Evolutionary conservation across 202 grass and related monocot species (phyloP).

Genomic region (Cymbopogon flexuosus): DNA sequence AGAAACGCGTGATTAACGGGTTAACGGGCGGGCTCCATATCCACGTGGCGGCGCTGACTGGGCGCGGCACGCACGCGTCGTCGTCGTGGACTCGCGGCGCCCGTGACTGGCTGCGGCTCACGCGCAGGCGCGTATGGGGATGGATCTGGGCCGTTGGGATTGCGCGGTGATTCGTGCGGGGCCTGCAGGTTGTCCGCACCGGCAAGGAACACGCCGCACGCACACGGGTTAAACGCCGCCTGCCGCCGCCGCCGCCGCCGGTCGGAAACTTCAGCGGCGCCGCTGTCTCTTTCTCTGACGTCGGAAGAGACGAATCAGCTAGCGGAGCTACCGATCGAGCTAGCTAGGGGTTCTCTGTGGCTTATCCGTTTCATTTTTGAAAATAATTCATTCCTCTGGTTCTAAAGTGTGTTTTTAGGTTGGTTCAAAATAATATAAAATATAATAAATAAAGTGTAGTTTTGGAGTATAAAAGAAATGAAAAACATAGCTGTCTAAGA

Average conservation of each 20-base stretch:
- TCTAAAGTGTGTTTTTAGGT: neutral
- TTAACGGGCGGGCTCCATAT: slow-evolving; percentile 5
- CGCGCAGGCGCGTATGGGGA: neutral
- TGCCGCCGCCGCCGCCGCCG: neutral
- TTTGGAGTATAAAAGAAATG: neutral
- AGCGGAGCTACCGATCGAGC: neutral
- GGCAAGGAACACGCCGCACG: neutral
- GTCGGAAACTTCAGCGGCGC: neutral
- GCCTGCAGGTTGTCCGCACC: too few species aligned
- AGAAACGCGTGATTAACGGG: neutral
- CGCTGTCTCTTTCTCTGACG: neutral
- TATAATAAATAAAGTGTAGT: too few species aligned
- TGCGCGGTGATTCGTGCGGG: neutral
- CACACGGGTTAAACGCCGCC: slow-evolving; percentile 26
- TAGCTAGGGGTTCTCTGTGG: neutral
- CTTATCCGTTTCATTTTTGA: neutral
- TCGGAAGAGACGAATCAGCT: neutral
- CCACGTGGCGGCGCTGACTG: slow-evolving; percentile 33
- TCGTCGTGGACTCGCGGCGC: slow-evolving; percentile 11
- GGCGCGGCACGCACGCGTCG: slow-evolving; percentile 20
- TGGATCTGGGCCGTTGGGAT: neutral
- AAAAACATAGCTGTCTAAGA: neutral
- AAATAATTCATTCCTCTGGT: neutral
- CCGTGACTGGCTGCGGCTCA: neutral
- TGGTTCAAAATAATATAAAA: too few species aligned